Conservation (phyloP, 202 grass and related monocot genomes). For the Zoysia matrella region DNA sequence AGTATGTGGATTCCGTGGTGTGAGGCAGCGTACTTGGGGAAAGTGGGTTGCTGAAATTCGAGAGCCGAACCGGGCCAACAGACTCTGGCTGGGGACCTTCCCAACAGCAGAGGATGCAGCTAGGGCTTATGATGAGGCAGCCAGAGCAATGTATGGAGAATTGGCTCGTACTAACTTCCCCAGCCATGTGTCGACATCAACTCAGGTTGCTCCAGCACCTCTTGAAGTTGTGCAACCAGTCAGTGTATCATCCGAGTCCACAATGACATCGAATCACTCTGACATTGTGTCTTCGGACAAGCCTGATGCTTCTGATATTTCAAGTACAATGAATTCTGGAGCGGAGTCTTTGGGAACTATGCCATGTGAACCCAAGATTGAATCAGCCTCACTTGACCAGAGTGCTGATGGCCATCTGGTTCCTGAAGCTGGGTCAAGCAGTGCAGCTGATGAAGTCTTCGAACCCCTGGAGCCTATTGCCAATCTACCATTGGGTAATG, state of each 20-base stretch:
- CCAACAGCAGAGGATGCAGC: slow-evolving; percentile 69
- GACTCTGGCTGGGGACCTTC: slow-evolving; percentile 91
- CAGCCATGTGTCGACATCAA: background rate
- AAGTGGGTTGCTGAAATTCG: slow-evolving; percentile 98
- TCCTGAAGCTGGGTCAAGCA: slow-evolving; percentile 15
- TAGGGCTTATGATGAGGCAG: slow-evolving; percentile 86
- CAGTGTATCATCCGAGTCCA: slow-evolving; percentile 54
- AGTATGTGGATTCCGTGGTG: slow-evolving; percentile 71
- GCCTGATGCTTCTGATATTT: slow-evolving; percentile 17
- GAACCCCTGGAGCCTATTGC: slow-evolving; percentile 66
- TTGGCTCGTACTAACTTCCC: slow-evolving; percentile 72
- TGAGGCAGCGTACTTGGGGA: slow-evolving; percentile 89
- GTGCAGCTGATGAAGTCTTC: slow-evolving; percentile 27
- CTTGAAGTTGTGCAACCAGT: background rate
- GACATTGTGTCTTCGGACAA: background rate
- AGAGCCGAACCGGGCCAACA: slow-evolving; percentile 69
- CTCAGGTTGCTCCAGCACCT: background rate
- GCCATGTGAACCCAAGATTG: background rate
- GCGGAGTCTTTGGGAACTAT: background rate
- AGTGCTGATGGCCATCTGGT: background rate
- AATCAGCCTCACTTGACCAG: background rate
- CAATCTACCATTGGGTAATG: slow-evolving; percentile 12
- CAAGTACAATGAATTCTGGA: background rate
- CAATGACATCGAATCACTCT: slow-evolving; percentile 47
- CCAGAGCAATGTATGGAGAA: slow-evolving; percentile 83